A percentile compares a stretch with the other conserved stretches of the same genome.
Conservation (phyloP, 2,329 filamentous ascomycete genomes). For the Calonectria naviculata region DNA sequence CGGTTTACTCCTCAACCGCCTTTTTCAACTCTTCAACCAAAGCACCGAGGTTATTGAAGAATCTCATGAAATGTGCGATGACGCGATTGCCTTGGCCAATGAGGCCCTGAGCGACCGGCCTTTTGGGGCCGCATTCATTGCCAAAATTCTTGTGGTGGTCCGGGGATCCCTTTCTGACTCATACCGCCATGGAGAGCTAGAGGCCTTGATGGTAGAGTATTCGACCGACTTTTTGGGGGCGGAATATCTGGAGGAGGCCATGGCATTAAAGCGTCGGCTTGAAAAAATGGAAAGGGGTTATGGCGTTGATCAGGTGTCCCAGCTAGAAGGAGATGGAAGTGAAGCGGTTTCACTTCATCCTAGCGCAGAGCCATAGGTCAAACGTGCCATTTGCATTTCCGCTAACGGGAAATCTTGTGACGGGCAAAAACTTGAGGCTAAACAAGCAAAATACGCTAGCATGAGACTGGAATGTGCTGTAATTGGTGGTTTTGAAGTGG, state of each 20-base stretch:
- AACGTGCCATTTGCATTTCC: too few species aligned
- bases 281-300: background rate
- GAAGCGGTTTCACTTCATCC: too few species aligned
- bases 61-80: background rate
- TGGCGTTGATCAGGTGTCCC: background rate
- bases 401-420: background rate
- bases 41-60: background rate
- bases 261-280: background rate
- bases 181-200: background rate
- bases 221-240: background rate
- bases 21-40: background rate
- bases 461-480: background rate
- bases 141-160: conserved; percentile 25
- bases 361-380: too few species aligned
- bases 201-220: background rate
- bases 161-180: conserved; percentile 10
- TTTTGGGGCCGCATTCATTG: conserved; percentile 28
- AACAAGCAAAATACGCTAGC: background rate
- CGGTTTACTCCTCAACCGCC: background rate
- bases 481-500: background rate
- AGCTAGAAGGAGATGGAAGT: background rate
- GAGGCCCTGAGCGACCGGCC: conserved; percentile 26
- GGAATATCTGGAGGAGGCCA: background rate
- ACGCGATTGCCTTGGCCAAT: conserved; percentile 21
- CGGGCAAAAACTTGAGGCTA: background rate